A percentile compares a stretch with the other conserved stretches of the same genome.
Evolutionary conservation across 2,329 filamentous ascomycete species (phyloP).

Genomic region (Leptographium flavum): DNA sequence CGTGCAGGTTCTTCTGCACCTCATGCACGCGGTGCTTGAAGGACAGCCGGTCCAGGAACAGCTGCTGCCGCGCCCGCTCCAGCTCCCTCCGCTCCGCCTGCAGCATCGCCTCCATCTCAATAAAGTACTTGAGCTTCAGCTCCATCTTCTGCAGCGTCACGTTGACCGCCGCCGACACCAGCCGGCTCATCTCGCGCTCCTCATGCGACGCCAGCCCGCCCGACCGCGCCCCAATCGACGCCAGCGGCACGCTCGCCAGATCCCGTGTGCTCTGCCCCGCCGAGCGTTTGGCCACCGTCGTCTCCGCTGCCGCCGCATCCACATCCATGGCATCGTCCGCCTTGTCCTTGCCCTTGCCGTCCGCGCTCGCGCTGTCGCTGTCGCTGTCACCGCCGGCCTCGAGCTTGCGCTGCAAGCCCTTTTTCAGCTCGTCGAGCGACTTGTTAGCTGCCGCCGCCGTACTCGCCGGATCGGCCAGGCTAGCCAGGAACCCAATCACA

Average conservation of each 20-base stretch:
- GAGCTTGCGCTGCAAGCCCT: conserved; percentile 63
- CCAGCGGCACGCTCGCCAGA: conserved; percentile 68
- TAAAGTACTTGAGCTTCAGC: conserved; percentile 89
- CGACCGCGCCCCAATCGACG: conserved; percentile 71
- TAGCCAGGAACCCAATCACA: conserved; percentile 85
- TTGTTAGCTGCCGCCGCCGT: conserved; percentile 83
- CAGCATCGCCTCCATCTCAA: conserved; percentile 85
- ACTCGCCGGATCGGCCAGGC: conserved; percentile 76
- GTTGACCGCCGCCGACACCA: conserved; percentile 86
- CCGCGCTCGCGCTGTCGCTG: conserved; percentile 21
- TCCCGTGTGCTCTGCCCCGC: conserved; percentile 1
- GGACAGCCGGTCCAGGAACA: conserved; percentile 81
- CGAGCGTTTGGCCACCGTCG: conserved; percentile 20
- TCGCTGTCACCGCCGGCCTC: conserved; percentile 33
- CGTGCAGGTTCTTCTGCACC: conserved; percentile 61
- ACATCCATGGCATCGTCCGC: conserved; percentile 52
- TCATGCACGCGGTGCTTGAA: conserved; percentile 81
- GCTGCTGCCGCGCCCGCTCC: conserved; percentile 78
- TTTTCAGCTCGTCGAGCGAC: conserved; percentile 74
- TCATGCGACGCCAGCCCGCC: conserved; percentile 87
- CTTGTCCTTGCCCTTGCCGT: conserved; percentile 46
- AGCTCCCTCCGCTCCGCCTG: conserved; percentile 87
- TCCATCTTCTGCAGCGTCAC: conserved; percentile 91
- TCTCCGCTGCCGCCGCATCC: conserved; percentile 29
- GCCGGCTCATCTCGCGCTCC: conserved; percentile 88